These are phyloP conservation scores for Hygrophoropsis aurantiaca DNA, from an alignment of 768 basidiomycete genomes.

Conservation along the genomic window DNA sequence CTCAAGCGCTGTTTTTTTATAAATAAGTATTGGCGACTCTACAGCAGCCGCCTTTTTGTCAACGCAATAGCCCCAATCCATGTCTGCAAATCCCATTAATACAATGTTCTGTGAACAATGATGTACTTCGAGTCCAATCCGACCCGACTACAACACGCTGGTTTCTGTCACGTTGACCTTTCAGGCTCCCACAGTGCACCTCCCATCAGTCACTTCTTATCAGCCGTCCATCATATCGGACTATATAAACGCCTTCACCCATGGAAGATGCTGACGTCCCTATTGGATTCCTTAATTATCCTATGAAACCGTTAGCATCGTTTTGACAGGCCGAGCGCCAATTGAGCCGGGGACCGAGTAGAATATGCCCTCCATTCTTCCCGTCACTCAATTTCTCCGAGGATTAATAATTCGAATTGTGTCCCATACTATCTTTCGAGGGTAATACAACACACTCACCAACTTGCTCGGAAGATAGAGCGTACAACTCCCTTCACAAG, in stretches of 20 bases:
- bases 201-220: constrained; percentile 56
- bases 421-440: too few relatives aligned
- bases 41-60: constrained; percentile 12
- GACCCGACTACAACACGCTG: neutral
- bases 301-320: constrained; percentile 4
- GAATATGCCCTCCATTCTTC: neutral
- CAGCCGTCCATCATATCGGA: constrained; percentile 34
- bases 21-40: constrained; percentile 8
- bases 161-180: constrained; percentile 2
- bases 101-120: neutral
- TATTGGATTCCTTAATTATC: constrained; percentile 29
- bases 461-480: too few relatives aligned
- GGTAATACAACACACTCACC: too few relatives aligned
- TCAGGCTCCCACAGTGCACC: constrained; percentile 30
- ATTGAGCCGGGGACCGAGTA: constrained; percentile 20
- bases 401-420: too few relatives aligned
- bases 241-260: constrained; percentile 31
- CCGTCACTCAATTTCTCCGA: too few relatives aligned
- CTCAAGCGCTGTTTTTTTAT: too few relatives aligned
- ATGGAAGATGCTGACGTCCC: constrained; percentile 26
- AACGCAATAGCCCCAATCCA: constrained; percentile 6
- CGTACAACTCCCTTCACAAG: too few relatives aligned
- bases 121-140: constrained; percentile 1
- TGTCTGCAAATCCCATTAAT: neutral
- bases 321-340: constrained; percentile 23